Evolutionary conservation across 345 rosid genomes (phyloP).

Genomic region (Arabis alpina): DNA sequence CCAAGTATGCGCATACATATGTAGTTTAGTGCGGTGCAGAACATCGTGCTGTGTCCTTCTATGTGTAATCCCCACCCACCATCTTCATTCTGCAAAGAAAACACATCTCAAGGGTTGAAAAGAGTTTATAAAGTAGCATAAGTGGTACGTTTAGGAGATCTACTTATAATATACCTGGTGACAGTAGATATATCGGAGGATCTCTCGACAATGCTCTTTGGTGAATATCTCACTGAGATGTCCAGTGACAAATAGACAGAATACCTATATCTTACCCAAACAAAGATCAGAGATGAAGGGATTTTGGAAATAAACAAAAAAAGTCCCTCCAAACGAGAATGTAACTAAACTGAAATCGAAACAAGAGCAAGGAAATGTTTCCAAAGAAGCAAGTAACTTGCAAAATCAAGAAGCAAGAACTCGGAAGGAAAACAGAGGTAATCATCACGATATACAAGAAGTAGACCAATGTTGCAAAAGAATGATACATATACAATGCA

Average conservation of each 20-base stretch:
- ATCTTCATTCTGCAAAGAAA: constrained; percentile 47
- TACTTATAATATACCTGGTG: constrained; percentile 47
- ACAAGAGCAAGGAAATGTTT: neutral
- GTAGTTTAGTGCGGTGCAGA: constrained; percentile 49
- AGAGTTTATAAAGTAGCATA: neutral
- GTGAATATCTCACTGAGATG: constrained; percentile 47
- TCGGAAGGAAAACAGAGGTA: neutral
- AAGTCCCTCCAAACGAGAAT: too few relatives aligned
- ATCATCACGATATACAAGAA: neutral
- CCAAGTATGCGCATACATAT: constrained; percentile 52
- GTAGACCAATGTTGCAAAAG: neutral
- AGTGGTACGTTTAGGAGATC: neutral
- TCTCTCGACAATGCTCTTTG: constrained; percentile 50
- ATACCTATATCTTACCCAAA: constrained; percentile 38
- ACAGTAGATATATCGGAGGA: constrained; percentile 52
- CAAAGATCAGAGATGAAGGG: neutral
- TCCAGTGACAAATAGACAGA: constrained; percentile 51
- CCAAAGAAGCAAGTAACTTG: too few relatives aligned
- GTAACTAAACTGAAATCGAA: too few relatives aligned
- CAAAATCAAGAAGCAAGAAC: too few relatives aligned
- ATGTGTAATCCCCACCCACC: constrained; percentile 57
- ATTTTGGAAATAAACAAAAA: too few relatives aligned
- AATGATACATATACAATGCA: too few relatives aligned
- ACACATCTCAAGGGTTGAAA: neutral
- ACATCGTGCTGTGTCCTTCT: constrained; percentile 53